phyloP scores from a whole-genome alignment of 1,284 basidiomycete genomes.

The Phellopilus nigrolimitatus region DNA sequence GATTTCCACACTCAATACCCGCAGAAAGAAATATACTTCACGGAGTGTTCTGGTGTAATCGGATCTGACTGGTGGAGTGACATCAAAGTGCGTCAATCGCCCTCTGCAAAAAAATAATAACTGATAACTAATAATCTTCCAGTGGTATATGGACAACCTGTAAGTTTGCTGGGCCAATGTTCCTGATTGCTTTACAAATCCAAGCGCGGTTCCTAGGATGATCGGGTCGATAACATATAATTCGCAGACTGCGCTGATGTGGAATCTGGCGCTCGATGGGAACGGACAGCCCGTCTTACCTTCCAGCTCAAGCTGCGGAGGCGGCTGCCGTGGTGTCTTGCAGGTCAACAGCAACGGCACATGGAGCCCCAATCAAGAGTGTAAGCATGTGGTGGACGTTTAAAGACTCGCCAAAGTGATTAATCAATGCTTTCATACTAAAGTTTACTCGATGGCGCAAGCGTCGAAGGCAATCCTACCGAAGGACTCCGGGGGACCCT shows the following conservation, averaged over 20 bases:
- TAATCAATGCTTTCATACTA: no score
- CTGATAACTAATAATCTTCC: conserved; percentile 11
- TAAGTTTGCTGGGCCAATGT: conserved; percentile 30
- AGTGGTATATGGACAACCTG: conserved; percentile 77
- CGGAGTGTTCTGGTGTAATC: conserved; percentile 46
- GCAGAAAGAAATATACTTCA: conserved; percentile 46
- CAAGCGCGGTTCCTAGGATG: conserved; percentile 21
- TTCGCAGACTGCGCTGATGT: conserved; percentile 25
- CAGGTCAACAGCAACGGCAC: conserved; percentile 59
- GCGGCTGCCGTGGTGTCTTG: conserved; percentile 61
- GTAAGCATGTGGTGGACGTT: conserved; percentile 33
- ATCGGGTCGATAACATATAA: conserved; percentile 23
- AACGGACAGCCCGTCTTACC: conserved; percentile 38
- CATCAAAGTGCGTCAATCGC: conserved; percentile 50
- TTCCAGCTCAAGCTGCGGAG: conserved; percentile 56
- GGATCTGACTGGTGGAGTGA: conserved; percentile 75
- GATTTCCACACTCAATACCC: conserved; percentile 43
- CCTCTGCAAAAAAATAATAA: conserved; percentile 9
- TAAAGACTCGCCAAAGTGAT: neutral
- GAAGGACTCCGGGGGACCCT: conserved; percentile 61
- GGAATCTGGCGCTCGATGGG: conserved; percentile 25
- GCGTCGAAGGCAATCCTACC: conserved; percentile 69
- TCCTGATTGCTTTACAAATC: neutral
- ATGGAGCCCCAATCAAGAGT: conserved; percentile 68
- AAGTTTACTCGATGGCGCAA: conserved; percentile 72